Evolutionary conservation across 305 asterid genomes (phyloP).

Genomic region (Fraxinus sp.): DNA sequence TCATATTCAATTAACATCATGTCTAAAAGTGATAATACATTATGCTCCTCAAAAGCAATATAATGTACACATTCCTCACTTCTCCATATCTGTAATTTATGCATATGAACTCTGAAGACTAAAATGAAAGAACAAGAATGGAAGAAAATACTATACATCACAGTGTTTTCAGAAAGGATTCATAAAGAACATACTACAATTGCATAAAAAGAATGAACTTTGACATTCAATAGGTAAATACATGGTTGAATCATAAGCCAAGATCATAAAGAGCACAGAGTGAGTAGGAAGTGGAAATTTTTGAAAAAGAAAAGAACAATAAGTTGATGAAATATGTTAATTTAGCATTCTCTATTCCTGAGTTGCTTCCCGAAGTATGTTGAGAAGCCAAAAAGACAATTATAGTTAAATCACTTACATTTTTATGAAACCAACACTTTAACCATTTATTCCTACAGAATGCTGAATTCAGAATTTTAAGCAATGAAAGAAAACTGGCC

Average conservation of each 20-base stretch:
- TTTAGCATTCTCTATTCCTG: neutral
- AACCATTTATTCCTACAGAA: neutral
- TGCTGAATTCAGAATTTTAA: slow-evolving; percentile 12
- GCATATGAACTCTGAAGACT: neutral
- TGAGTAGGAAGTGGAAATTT: neutral
- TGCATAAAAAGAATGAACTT: neutral
- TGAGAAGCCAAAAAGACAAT: neutral
- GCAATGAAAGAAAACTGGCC: slow-evolving; percentile 9
- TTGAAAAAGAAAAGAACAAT: neutral
- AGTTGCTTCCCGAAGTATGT: neutral
- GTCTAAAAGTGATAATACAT: neutral
- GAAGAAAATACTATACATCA: neutral
- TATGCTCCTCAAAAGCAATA: neutral
- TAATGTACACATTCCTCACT: neutral
- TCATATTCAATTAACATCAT: neutral
- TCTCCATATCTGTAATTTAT: neutral
- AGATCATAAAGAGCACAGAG: neutral
- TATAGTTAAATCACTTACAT: neutral
- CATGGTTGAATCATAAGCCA: neutral
- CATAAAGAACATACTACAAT: neutral
- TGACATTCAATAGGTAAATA: neutral
- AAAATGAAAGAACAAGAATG: neutral
- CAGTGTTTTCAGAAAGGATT: neutral
- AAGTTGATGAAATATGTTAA: neutral
- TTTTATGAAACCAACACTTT: neutral